Evolutionary conservation across 2,329 filamentous ascomycete species (phyloP).

Genomic region (Neopestalotiopsis clavispora): DNA sequence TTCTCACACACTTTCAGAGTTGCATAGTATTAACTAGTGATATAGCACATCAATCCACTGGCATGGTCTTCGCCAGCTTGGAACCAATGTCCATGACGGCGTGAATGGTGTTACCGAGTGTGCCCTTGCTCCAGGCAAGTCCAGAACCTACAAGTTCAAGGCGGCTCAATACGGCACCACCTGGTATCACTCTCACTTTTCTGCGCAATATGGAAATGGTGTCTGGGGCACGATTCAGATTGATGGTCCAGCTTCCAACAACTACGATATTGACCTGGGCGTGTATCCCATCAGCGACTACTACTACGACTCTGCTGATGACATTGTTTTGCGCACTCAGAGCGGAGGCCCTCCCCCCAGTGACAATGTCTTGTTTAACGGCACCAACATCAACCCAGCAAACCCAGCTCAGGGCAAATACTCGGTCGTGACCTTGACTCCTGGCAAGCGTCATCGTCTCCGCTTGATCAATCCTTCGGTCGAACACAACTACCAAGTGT

Average conservation of each 20-base stretch:
- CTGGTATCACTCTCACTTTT: constrained; percentile 51
- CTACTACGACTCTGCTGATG: constrained; percentile 44
- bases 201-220: constrained; percentile 50
- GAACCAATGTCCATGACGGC: constrained; percentile 35
- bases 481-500: constrained; percentile 53
- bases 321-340: constrained; percentile 21
- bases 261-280: constrained; percentile 59
- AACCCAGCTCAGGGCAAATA: constrained; percentile 35
- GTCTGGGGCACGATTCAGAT: constrained; percentile 52
- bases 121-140: constrained; percentile 28
- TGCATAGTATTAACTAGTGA: not conserved
- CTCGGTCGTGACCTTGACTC: constrained; percentile 39
- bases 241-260: constrained; percentile 42
- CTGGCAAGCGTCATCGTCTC: constrained; percentile 54
- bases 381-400: constrained; percentile 40
- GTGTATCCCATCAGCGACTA: constrained; percentile 55
- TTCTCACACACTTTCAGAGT: constrained; percentile 35
- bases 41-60: constrained; percentile 12
- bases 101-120: constrained; percentile 43
- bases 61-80: constrained; percentile 11
- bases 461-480: constrained; percentile 57
- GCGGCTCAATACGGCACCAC: constrained; percentile 31
- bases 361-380: constrained; percentile 49
- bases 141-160: constrained; percentile 29
- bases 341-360: constrained; percentile 32